These are phyloP conservation scores for Diplodia corticola DNA, from an alignment of 2,329 filamentous ascomycete species.

Conservation along the genomic window DNA sequence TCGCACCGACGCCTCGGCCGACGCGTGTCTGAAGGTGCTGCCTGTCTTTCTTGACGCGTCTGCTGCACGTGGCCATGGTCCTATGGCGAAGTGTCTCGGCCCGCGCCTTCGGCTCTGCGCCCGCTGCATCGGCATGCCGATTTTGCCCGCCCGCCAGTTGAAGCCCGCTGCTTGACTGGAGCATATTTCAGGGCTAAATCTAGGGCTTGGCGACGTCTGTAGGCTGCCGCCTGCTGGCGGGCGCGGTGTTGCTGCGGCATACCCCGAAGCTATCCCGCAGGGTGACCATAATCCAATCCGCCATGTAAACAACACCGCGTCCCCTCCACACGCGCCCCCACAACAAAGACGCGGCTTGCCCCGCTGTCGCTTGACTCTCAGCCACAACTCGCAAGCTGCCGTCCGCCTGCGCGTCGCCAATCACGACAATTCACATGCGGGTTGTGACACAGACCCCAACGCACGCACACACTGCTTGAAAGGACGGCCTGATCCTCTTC, in stretches of 20 bases:
- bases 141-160: not conserved
- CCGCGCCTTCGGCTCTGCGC: not conserved
- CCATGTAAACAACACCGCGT: not conserved
- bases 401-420: not conserved
- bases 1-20: not conserved
- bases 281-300: not conserved
- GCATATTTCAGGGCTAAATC: not conserved
- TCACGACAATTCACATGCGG: not conserved
- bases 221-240: not conserved
- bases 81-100: not conserved
- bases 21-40: not conserved
- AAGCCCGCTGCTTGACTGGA: not conserved
- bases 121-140: not conserved
- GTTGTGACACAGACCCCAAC: not conserved
- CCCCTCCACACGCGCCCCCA: not conserved
- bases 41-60: not conserved
- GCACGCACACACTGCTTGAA: not conserved
- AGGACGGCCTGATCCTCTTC: not conserved
- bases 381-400: not conserved
- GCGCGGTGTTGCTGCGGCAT: not conserved
- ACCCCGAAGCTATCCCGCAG: not conserved
- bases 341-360: not conserved
- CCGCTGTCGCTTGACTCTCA: not conserved
- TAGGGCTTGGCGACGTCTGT: not conserved
- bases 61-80: not conserved